Conservation (phyloP, 2,329 filamentous ascomycete genomes). For the Alternaria angustiovoidea region DNA sequence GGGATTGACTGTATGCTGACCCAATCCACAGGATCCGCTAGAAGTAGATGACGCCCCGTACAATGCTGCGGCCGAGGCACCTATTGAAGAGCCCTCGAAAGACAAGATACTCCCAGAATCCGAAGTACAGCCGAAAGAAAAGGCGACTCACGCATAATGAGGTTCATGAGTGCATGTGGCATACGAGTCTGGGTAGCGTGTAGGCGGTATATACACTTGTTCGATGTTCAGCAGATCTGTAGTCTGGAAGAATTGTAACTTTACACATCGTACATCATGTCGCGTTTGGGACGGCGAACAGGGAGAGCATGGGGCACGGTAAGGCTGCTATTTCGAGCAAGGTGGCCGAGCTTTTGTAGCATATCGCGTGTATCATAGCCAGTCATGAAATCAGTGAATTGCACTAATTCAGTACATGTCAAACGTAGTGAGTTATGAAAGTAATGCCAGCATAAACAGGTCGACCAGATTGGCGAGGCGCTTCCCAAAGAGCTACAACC, state of each 20-base stretch:
- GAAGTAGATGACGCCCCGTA: slow-evolving; percentile 25
- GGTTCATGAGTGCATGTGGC: neutral
- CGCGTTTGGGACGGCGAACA: neutral
- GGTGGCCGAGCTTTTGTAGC: slow-evolving; percentile 4
- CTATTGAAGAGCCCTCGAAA: slow-evolving; percentile 5
- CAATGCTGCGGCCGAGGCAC: slow-evolving; percentile 7
- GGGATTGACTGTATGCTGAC: slow-evolving; percentile 11
- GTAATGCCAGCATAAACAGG: slow-evolving; percentile 18
- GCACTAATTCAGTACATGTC: slow-evolving; percentile 15
- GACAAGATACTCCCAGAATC: slow-evolving; percentile 2
- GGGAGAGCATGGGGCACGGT: neutral
- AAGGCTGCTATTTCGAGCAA: neutral
- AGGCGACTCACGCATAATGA: slow-evolving; percentile 22
- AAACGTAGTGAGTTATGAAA: slow-evolving; percentile 20
- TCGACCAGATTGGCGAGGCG: slow-evolving; percentile 33
- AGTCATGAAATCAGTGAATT: slow-evolving; percentile 14
- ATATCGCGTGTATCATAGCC: slow-evolving; percentile 11
- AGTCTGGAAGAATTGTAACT: neutral
- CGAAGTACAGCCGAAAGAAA: slow-evolving; percentile 23
- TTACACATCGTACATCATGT: neutral
- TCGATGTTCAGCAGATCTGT: neutral
- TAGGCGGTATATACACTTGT: neutral
- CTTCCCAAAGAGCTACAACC: slow-evolving; percentile 38
- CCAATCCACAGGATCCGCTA: slow-evolving; percentile 24
- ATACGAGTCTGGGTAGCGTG: neutral